Percentiles rank a stretch among this genome's conserved stretches.
Evolutionary conservation across 306 rosid genomes (phyloP).

Genomic region (Cucurbita moschata): DNA sequence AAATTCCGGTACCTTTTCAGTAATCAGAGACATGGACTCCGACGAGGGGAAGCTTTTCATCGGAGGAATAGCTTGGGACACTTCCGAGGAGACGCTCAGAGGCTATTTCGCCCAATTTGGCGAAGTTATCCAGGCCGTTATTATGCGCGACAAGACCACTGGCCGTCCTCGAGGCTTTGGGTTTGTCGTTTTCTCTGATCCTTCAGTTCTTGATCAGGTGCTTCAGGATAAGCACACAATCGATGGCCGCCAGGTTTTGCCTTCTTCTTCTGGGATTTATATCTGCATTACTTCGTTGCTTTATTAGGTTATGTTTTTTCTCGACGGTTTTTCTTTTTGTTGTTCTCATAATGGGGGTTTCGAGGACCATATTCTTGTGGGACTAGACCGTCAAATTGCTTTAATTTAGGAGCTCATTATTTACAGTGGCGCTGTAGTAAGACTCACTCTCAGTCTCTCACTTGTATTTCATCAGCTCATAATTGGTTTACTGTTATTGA

Average conservation of each 20-base stretch:
- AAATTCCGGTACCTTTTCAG: not conserved
- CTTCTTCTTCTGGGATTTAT: not conserved
- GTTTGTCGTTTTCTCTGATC: conserved; percentile 48
- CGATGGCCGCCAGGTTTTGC: conserved; percentile 37
- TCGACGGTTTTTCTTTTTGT: not conserved
- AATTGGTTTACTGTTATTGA: not conserved
- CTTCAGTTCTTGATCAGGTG: conserved; percentile 35
- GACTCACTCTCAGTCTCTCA: not conserved
- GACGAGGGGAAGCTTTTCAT: conserved; percentile 51
- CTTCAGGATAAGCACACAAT: conserved; percentile 44
- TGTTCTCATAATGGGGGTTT: not conserved
- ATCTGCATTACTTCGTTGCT: conserved; percentile 11
- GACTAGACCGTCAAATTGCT: not conserved
- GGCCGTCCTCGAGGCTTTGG: conserved; percentile 51
- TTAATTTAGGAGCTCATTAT: not conserved
- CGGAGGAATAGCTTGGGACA: conserved; percentile 59
- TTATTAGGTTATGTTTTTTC: not conserved
- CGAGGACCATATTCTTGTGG: not conserved
- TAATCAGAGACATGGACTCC: conserved; percentile 25
- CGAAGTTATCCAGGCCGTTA: conserved; percentile 33
- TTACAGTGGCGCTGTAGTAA: not conserved
- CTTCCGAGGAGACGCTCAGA: conserved; percentile 38
- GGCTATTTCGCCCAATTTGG: conserved; percentile 42
- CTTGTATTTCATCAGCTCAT: not conserved
- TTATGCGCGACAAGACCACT: conserved; percentile 53